A percentile compares a stretch with the other conserved stretches of the same genome.
phyloP scores from a whole-genome alignment of 2,329 filamentous ascomycete genomes.

The Bipolaris victoriae region DNA sequence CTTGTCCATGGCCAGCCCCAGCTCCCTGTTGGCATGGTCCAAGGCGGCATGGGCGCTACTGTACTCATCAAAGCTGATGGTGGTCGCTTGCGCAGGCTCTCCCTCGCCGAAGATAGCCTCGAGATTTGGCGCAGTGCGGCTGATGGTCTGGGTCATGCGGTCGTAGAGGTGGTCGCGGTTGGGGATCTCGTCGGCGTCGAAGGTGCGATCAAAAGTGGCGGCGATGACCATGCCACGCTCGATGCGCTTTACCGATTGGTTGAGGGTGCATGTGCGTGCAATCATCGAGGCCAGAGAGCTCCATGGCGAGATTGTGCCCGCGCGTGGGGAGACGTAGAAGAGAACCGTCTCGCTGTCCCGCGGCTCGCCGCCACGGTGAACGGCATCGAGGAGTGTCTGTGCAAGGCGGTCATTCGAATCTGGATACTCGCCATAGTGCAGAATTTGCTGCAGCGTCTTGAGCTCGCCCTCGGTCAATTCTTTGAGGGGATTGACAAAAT shows the following conservation, averaged over 20 bases:
- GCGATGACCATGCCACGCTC: conserved; percentile 85
- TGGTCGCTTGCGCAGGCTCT: conserved; percentile 68
- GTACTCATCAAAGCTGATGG: conserved; percentile 71
- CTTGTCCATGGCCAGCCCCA: conserved; percentile 84
- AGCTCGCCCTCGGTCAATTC: conserved; percentile 54
- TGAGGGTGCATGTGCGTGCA: conserved; percentile 86
- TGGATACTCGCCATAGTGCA: conserved; percentile 65
- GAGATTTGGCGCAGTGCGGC: conserved; percentile 69
- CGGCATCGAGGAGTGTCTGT: conserved; percentile 53
- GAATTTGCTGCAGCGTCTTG: conserved; percentile 62
- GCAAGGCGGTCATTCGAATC: conserved; percentile 54
- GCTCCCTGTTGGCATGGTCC: conserved; percentile 79
- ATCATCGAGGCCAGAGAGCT: conserved; percentile 96
- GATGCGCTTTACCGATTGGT: conserved; percentile 73
- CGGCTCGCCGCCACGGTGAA: conserved; percentile 57
- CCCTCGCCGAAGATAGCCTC: conserved; percentile 79
- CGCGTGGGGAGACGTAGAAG: conserved; percentile 79
- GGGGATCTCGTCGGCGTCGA: conserved; percentile 59
- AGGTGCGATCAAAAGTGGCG: conserved; percentile 62
- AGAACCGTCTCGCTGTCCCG: conserved; percentile 60
- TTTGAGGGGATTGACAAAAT: conserved; percentile 55
- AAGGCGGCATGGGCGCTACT: conserved; percentile 73
- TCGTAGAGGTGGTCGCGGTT: conserved; percentile 81
- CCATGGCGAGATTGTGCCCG: conserved; percentile 89
- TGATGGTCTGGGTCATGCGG: conserved; percentile 91